Conservation (phyloP, 2,329 filamentous ascomycete species). For the Torrubiella hemipterigena region DNA sequence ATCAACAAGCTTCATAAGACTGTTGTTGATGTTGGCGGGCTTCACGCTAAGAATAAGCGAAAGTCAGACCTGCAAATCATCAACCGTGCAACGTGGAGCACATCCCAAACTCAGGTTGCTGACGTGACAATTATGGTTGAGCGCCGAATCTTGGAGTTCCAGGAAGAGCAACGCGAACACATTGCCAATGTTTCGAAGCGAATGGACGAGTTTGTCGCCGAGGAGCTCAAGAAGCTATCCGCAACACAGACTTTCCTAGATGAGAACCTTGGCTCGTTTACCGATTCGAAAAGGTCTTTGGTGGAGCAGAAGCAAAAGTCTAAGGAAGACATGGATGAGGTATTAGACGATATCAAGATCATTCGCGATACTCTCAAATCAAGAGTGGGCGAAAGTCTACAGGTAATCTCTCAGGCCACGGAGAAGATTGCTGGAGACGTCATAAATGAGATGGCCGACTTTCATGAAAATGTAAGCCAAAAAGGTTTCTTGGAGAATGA, state of each 20-base stretch:
- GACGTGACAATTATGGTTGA: conserved; percentile 71
- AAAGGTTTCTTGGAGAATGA: too few relatives aligned
- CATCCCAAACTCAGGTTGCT: conserved; percentile 62
- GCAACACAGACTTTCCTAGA: conserved; percentile 59
- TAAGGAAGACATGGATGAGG: conserved; percentile 78
- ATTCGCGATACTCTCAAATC: conserved; percentile 79
- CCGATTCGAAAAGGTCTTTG: conserved; percentile 55
- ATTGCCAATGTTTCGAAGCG: conserved; percentile 55
- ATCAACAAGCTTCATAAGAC: conserved; percentile 68
- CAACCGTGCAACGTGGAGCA: conserved; percentile 69
- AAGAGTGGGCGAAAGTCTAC: conserved; percentile 72
- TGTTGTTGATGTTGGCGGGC: conserved; percentile 65
- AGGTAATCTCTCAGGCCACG: conserved; percentile 70
- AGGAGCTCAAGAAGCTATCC: conserved; percentile 61
- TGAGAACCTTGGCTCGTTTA: conserved; percentile 55
- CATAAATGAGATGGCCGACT: conserved; percentile 70
- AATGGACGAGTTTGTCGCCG: conserved; percentile 65
- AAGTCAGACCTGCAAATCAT: conserved; percentile 72
- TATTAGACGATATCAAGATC: conserved; percentile 85
- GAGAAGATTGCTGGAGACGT: conserved; percentile 86
- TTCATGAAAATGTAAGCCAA: too few relatives aligned
- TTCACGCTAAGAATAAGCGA: conserved; percentile 77
- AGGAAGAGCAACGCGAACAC: conserved; percentile 58
- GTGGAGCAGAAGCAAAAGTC: conserved; percentile 55
- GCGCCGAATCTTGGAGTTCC: conserved; percentile 59